Conservation (phyloP, 768 basidiomycete genomes). For the Rossbeevera mucosa region DNA sequence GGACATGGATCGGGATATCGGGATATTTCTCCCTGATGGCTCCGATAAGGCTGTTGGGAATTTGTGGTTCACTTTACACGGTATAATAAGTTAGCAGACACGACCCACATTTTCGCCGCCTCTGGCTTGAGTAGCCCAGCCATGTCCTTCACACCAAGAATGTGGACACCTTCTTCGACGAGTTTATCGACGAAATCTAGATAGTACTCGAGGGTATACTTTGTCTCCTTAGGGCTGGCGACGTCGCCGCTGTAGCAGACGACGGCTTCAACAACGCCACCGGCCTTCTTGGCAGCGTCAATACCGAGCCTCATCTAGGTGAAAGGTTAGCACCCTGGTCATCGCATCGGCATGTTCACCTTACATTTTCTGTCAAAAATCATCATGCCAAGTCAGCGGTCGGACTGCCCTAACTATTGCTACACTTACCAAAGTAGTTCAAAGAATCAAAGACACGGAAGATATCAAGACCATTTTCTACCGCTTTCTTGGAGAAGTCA, state of each 20-base stretch:
- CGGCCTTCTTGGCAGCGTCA: slow-evolving; percentile 99
- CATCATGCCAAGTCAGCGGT: slow-evolving; percentile 3
- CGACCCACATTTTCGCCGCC: slow-evolving; percentile 77
- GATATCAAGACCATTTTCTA: slow-evolving; percentile 99
- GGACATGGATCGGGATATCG: slow-evolving; percentile 97
- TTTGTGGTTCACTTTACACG: slow-evolving; percentile 5
- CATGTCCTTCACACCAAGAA: slow-evolving; percentile 99
- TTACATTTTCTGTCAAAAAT: slow-evolving; percentile 63
- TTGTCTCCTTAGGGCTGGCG: slow-evolving; percentile 88
- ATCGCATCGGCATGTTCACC: slow-evolving; percentile 14
- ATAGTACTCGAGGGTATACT: slow-evolving; percentile 98
- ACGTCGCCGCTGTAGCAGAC: slow-evolving; percentile 99
- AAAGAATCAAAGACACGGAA: slow-evolving; percentile 99
- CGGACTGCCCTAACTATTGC: not conserved
- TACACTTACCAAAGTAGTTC: slow-evolving; percentile 86
- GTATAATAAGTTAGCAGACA: not conserved
- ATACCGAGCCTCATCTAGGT: slow-evolving; percentile 92
- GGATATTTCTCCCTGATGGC: slow-evolving; percentile 95
- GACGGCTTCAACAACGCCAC: slow-evolving; percentile 95
- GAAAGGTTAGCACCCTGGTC: slow-evolving; percentile 11
- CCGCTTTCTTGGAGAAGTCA: slow-evolving; percentile 98
- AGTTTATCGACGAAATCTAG: slow-evolving; percentile 92
- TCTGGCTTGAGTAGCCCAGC: slow-evolving; percentile 94
- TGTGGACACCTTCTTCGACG: slow-evolving; percentile 91
- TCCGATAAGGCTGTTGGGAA: slow-evolving; percentile 67